These are phyloP conservation scores for Fusarium austroafricanum DNA, from an alignment of 2,329 filamentous ascomycete genomes.

Conservation along the genomic window DNA sequence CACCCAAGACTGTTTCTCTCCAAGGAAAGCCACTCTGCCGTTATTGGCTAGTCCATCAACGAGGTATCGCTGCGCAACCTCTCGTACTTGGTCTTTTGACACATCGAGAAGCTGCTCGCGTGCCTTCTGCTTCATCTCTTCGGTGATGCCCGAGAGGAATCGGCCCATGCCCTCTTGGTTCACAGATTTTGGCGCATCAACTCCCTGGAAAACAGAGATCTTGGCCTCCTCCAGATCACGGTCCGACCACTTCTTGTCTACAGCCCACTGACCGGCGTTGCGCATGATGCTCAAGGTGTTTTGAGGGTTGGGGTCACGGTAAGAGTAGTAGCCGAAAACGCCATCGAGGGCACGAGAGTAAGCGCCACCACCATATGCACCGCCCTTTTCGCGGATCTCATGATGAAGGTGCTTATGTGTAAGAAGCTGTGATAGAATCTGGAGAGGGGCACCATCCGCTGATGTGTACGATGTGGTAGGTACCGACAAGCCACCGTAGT, in stretches of 20 bases:
- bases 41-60: constrained; percentile 72
- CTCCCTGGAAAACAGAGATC: constrained; percentile 89
- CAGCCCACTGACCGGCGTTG: constrained; percentile 84
- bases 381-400: constrained; percentile 97
- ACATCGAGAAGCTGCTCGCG: constrained; percentile 90
- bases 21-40: constrained; percentile 77
- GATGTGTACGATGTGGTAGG: constrained; percentile 87
- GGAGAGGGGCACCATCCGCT: constrained; percentile 79
- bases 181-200: constrained; percentile 90
- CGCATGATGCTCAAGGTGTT: constrained; percentile 89
- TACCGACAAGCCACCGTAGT: constrained; percentile 86
- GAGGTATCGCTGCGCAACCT: constrained; percentile 84
- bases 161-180: constrained; percentile 87
- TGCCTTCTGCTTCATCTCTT: constrained; percentile 88
- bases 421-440: constrained; percentile 89
- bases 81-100: constrained; percentile 79
- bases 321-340: constrained; percentile 94
- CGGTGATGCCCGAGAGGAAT: constrained; percentile 86
- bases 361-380: constrained; percentile 93
- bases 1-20: constrained; percentile 84
- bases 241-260: constrained; percentile 82
- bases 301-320: constrained; percentile 93
- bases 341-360: constrained; percentile 84
- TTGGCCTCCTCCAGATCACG: constrained; percentile 96
- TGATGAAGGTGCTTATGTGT: constrained; percentile 98